These are phyloP conservation scores for Rhodotorula sp. DNA, from an alignment of 1,284 basidiomycete species.

Conservation along the genomic window DNA sequence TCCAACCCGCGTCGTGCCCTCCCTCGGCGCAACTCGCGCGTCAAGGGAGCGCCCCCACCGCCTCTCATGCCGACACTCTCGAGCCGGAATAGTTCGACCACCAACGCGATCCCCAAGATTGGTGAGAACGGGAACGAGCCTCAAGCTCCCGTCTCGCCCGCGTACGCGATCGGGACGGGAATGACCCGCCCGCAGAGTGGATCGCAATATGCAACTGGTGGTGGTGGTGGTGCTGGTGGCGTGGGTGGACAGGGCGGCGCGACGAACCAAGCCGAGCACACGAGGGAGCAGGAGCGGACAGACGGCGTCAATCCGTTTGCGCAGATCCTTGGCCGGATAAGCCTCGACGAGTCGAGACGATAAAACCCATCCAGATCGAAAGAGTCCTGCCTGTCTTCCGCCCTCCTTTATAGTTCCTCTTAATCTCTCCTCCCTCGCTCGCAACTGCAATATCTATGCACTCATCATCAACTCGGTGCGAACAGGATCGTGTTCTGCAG, in stretches of 20 bases:
- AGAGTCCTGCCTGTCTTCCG: background rate
- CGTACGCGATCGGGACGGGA: conserved; percentile 35
- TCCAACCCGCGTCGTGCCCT: background rate
- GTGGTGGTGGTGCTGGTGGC: background rate
- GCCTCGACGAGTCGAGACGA: conserved; percentile 5
- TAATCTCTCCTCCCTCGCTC: no score
- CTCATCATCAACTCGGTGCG: no score
- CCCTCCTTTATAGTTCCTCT: no score
- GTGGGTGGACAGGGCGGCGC: background rate
- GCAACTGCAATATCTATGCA: no score
- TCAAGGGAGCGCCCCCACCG: background rate
- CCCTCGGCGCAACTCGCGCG: background rate
- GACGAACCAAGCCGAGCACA: background rate
- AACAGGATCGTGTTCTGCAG: no score
- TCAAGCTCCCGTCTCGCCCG: conserved; percentile 14
- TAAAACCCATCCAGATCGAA: background rate
- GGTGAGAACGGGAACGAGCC: background rate
- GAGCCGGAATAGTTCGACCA: background rate
- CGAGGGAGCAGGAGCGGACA: background rate
- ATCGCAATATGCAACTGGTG: background rate
- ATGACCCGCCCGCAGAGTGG: conserved; percentile 19
- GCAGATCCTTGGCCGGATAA: conserved; percentile 24
- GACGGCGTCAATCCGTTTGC: conserved; percentile 23
- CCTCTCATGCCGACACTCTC: background rate
- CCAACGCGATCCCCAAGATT: background rate